Base-by-base conservation (phyloP, 1,284 basidiomycete species). In the Pseudozyma sp. region DNA sequence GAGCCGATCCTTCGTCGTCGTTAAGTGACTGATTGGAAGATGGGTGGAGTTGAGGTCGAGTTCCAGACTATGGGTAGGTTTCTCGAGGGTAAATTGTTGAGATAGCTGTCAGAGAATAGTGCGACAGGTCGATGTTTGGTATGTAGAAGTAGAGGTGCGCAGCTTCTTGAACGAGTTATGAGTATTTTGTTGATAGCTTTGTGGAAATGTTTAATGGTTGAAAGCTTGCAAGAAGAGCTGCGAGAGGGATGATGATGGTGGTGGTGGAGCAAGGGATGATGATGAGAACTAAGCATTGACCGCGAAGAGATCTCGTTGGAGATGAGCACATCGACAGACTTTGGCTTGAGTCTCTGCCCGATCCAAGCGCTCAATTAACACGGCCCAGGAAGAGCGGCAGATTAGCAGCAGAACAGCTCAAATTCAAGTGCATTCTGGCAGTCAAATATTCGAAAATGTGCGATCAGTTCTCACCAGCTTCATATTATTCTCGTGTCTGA, bases 251-350 rank as follows among this genome's bases (percentile, higher is more conserved):
- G 45, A 50, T 18, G 57, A 56, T 56, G 49, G 35, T 11, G 64
- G 43, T 45, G 50, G 38, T 21, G 50, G 42, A 52, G 59, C 39
- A 18, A 12, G 31, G 5, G 16, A 18, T 40, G 50, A 13, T 44
- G 45, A 38, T 44, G 39, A 42, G 12, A 38, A 34, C 13, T 38
- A 43, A 19, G 40, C 21, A 12, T 47, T 34, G 38, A 44, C 45
- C 25, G 43, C 38, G 51, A 44, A 39, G 36, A 25, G 34, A 16
- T 35, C 19, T 18, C 34, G 19, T 43, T 35, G 45, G 36, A 19
- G 65, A 53, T 42, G 49, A 51, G 55, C 59, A 40, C 34, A 62
- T 68, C 59, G 59, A 68, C 59, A 54, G 47, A 9, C 14, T 48
- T 36, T 47, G 13, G 13, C 13, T n/a, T n/a, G n/a, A n/a, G n/a